A percentile compares a stretch with the other conserved stretches of the same genome.
These are phyloP conservation scores for Termitomyces heimii DNA, from an alignment of 768 basidiomycete genomes.

Conservation along the genomic window DNA sequence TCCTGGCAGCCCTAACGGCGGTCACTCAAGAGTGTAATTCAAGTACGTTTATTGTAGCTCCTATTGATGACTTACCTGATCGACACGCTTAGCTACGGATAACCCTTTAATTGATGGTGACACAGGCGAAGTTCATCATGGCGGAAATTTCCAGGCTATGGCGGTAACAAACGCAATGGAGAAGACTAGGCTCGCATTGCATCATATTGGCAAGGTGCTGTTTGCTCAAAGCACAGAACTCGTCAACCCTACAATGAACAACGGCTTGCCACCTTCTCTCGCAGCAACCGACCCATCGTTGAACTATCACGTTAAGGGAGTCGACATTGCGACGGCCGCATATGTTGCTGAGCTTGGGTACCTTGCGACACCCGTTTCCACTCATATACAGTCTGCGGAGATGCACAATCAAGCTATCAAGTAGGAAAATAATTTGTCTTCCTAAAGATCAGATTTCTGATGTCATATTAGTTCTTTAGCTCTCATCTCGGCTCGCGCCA, in stretches of 20 bases:
- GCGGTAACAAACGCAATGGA: constrained; percentile 79
- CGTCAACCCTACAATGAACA: constrained; percentile 76
- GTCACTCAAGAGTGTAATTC: constrained; percentile 75
- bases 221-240: constrained; percentile 72
- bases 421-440: constrained; percentile 29
- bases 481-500: constrained; percentile 70
- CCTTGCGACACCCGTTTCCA: constrained; percentile 72
- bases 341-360: constrained; percentile 76
- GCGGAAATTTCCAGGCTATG: constrained; percentile 89
- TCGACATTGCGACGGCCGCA: constrained; percentile 78
- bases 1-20: constrained; percentile 51
- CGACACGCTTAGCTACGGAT: constrained; percentile 56
- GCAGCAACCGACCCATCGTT: constrained; percentile 71
- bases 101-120: constrained; percentile 75
- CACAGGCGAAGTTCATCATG: constrained; percentile 61
- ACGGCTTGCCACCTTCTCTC: constrained; percentile 69
- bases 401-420: constrained; percentile 86
- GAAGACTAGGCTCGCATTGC: constrained; percentile 68
- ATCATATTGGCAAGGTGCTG: constrained; percentile 66
- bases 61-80: background rate
- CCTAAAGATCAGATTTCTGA: background rate
- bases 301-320: constrained; percentile 73
- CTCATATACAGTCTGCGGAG: constrained; percentile 78
- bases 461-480: constrained; percentile 42
- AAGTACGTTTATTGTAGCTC: constrained; percentile 38